Conservation (phyloP, 1,284 basidiomycete genomes). For the Wolfiporia cocos region DNA sequence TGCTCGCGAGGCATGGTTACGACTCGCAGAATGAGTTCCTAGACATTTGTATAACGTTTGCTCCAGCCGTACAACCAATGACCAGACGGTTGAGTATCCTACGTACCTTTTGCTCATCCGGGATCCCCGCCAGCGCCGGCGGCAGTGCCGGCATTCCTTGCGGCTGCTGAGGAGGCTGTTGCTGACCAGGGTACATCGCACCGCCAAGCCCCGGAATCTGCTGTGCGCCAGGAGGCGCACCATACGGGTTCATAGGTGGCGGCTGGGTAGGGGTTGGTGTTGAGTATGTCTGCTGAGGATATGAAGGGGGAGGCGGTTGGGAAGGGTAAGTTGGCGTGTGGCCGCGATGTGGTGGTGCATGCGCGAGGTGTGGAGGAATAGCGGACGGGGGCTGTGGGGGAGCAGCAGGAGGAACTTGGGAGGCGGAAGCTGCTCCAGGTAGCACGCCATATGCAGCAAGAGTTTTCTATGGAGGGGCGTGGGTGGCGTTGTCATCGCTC, state of each 20-base stretch:
- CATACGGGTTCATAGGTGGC: conserved; percentile 10
- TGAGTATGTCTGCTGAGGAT: conserved; percentile 6
- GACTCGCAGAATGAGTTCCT: conserved; percentile 65
- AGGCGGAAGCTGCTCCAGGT: conserved; percentile 8
- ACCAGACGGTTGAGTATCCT: conserved; percentile 12
- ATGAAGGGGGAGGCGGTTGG: conserved; percentile 15
- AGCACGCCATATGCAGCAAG: conserved; percentile 16
- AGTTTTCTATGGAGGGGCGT: conserved; percentile 17
- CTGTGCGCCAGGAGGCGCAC: conserved; percentile 1
- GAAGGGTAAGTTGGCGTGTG: conserved; percentile 26
- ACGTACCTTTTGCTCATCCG: conserved; percentile 63
- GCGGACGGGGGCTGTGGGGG: conserved; percentile 21
- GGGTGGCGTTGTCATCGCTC: not conserved
- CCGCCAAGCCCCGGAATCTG: conserved; percentile 9
- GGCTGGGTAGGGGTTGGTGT: conserved; percentile 12
- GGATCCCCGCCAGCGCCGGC: conserved; percentile 50
- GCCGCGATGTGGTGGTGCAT: conserved; percentile 22
- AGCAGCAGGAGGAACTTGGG: conserved; percentile 19
- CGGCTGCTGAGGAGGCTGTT: conserved; percentile 9
- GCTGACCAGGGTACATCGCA: conserved; percentile 10
- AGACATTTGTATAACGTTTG: not conserved
- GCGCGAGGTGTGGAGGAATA: conserved; percentile 34
- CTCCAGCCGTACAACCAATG: too few relatives aligned
- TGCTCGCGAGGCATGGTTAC: conserved; percentile 68
- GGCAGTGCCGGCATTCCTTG: conserved; percentile 26